Percentiles rank a stretch among this genome's conserved stretches.
Evolutionary conservation across 2,329 filamentous ascomycete genomes (phyloP).

Genomic region (Aquanectria penicillioides): DNA sequence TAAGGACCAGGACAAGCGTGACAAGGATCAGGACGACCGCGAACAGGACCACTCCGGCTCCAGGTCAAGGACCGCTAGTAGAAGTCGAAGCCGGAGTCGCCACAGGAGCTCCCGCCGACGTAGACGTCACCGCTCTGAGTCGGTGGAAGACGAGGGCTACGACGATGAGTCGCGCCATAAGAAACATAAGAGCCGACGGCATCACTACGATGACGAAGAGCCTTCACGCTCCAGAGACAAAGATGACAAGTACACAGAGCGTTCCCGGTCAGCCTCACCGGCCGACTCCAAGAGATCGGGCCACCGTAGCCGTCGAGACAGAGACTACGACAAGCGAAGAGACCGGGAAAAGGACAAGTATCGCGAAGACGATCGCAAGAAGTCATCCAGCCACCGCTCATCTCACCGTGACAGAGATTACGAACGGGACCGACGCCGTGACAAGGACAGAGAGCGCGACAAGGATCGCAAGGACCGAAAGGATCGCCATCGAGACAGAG

Average conservation of each 20-base stretch:
- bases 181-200: slow-evolving; percentile 57
- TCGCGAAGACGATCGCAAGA: slow-evolving; percentile 55
- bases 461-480: slow-evolving; percentile 53
- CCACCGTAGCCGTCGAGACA: slow-evolving; percentile 70
- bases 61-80: slow-evolving; percentile 40
- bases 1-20: slow-evolving; percentile 39
- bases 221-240: slow-evolving; percentile 47
- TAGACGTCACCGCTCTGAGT: slow-evolving; percentile 65
- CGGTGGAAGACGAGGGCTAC: slow-evolving; percentile 59
- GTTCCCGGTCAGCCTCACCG: slow-evolving; percentile 73
- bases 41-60: slow-evolving; percentile 46
- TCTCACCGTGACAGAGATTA: slow-evolving; percentile 56
- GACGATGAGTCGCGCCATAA: slow-evolving; percentile 61
- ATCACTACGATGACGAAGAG: slow-evolving; percentile 58
- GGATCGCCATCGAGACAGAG: slow-evolving; percentile 47
- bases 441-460: slow-evolving; percentile 53
- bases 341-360: slow-evolving; percentile 59
- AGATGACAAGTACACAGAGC: slow-evolving; percentile 59
- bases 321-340: slow-evolving; percentile 54
- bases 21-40: slow-evolving; percentile 33
- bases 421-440: slow-evolving; percentile 46
- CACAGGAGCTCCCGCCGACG: slow-evolving; percentile 60
- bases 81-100: slow-evolving; percentile 52
- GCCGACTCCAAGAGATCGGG: slow-evolving; percentile 66
- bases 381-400: slow-evolving; percentile 52